phyloP scores from a whole-genome alignment of 1,284 basidiomycete genomes.

The Fomes fomentarius region DNA sequence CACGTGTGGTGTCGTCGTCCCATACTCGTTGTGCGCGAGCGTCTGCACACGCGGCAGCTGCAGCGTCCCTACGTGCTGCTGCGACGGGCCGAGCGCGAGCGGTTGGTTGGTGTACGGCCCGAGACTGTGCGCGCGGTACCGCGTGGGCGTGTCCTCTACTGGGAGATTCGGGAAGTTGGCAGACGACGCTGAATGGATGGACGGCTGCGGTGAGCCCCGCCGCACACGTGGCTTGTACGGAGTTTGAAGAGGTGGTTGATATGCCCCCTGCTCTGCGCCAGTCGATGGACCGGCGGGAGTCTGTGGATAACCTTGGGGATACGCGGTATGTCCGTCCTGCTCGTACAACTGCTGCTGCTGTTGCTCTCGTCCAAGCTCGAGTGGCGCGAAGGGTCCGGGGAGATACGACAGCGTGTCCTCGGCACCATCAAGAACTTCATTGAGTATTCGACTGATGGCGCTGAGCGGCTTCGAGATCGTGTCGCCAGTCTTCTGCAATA shows the following conservation, averaged over 20 bases:
- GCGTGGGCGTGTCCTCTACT: constrained; percentile 53
- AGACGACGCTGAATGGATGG: constrained; percentile 34
- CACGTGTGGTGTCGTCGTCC: constrained; percentile 39
- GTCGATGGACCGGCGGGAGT: constrained; percentile 41
- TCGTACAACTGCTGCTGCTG: constrained; percentile 26
- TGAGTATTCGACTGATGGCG: constrained; percentile 87
- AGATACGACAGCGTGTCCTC: constrained; percentile 47
- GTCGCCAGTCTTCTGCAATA: constrained; percentile 88
- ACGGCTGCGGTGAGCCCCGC: constrained; percentile 35
- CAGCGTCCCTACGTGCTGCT: constrained; percentile 32
- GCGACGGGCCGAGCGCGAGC: constrained; percentile 44
- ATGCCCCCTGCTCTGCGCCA: constrained; percentile 27
- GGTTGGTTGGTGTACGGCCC: constrained; percentile 46
- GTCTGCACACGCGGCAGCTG: constrained; percentile 49
- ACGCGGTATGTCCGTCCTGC: constrained; percentile 24
- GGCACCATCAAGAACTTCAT: constrained; percentile 67
- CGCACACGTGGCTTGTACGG: constrained; percentile 77
- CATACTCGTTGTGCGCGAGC: constrained; percentile 21
- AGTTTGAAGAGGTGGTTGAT: constrained; percentile 54
- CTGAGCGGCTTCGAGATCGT: constrained; percentile 86
- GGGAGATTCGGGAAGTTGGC: constrained; percentile 31
- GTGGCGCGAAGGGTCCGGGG: constrained; percentile 65
- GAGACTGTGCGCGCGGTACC: constrained; percentile 27
- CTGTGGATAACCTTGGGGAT: constrained; percentile 29
- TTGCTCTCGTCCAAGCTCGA: constrained; percentile 55